Evolutionary conservation across 2,329 filamentous ascomycete species (phyloP).

Genomic region (Sclerotiophoma versabilis): DNA sequence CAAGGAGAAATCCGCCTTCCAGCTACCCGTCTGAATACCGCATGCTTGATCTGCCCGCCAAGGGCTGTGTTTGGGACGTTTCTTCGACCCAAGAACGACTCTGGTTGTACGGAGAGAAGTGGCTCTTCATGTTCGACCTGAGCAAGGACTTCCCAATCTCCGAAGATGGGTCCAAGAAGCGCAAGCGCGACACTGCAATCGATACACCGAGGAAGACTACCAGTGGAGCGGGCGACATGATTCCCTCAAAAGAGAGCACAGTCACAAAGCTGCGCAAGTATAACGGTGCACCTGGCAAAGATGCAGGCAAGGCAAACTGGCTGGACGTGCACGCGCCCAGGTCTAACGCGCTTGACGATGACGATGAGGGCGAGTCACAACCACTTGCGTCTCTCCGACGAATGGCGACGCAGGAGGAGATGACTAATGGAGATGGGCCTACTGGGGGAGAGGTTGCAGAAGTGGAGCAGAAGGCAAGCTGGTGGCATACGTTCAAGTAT

Average conservation of each 20-base stretch:
- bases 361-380: constrained; percentile 46
- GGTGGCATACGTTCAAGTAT: constrained; percentile 92
- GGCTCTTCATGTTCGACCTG: constrained; percentile 92
- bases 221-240: constrained; percentile 64
- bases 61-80: constrained; percentile 85
- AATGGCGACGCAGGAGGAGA: constrained; percentile 29
- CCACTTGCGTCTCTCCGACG: constrained; percentile 38
- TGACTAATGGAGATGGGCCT: constrained; percentile 21
- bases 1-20: constrained; percentile 78
- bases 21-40: constrained; percentile 77
- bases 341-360: constrained; percentile 34
- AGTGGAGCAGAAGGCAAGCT: constrained; percentile 40
- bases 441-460: constrained; percentile 25
- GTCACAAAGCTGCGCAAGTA: constrained; percentile 59
- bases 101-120: constrained; percentile 87
- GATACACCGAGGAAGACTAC: constrained; percentile 38
- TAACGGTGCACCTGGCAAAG: constrained; percentile 48
- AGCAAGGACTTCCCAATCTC: constrained; percentile 66
- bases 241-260: constrained; percentile 56
- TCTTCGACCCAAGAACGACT: constrained; percentile 62
- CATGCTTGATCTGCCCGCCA: constrained; percentile 77
- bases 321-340: constrained; percentile 35
- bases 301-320: constrained; percentile 34
- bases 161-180: constrained; percentile 36
- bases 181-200: constrained; percentile 34